These are phyloP conservation scores for Balamuthia mandrillaris DNA, from an alignment of 208 protist genomes.

Conservation along the genomic window DNA sequence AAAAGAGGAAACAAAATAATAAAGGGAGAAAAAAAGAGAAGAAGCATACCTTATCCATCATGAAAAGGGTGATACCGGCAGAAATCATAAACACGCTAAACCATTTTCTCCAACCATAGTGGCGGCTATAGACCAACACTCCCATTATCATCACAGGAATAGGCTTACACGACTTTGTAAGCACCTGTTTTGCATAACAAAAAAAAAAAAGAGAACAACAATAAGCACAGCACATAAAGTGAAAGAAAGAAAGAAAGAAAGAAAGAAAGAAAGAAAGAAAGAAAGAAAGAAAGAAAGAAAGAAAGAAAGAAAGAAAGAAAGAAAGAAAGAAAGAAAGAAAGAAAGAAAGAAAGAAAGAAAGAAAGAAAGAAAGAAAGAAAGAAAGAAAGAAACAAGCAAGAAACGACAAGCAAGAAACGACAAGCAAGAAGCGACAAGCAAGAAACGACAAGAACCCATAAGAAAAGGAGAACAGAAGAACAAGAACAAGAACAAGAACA, in stretches of 20 bases:
- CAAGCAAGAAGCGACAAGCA: too few species aligned
- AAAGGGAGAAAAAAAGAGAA: not conserved
- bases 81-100: not conserved
- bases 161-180: constrained; percentile 19
- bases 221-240: too few species aligned
- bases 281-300: too few species aligned
- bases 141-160: constrained; percentile 29
- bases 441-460: not conserved
- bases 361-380: not conserved
- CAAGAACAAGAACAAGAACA: not conserved
- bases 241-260: too few species aligned
- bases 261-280: too few species aligned
- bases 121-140: not conserved
- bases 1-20: not conserved
- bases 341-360: not conserved
- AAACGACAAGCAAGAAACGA: too few species aligned
- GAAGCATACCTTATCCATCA: not conserved
- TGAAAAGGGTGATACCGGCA: constrained; percentile 8
- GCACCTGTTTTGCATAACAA: not conserved
- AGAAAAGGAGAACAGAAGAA: not conserved
- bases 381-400: not conserved
- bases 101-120: not conserved
- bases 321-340: too few species aligned
- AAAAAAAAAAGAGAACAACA: not conserved
- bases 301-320: too few species aligned